Evolutionary conservation across 768 basidiomycete genomes (phyloP).

Genomic region (Amanita brunnescens): DNA sequence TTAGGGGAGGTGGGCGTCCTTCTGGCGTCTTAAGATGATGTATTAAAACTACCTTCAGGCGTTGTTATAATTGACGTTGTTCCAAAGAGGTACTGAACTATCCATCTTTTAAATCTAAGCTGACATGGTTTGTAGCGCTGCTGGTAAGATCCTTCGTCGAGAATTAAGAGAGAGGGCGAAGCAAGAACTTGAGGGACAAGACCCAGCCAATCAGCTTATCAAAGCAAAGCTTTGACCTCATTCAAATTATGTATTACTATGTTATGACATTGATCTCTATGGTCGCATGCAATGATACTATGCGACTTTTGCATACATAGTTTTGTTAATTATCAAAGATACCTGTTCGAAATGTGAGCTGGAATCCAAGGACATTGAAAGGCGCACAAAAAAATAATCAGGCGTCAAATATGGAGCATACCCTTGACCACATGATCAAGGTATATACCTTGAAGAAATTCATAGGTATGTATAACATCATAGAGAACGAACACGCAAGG

Average conservation of each 20-base stretch:
- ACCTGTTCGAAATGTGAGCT: not conserved
- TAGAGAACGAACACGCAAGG: conserved; percentile 16
- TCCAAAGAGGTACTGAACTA: conserved; percentile 52
- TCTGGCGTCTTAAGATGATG: not conserved
- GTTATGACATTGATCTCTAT: not conserved
- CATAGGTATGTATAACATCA: conserved; percentile 59
- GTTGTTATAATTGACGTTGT: conserved; percentile 53
- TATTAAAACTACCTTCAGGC: conserved; percentile 35
- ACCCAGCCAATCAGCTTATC: conserved; percentile 24
- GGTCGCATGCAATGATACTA: not conserved
- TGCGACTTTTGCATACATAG: not conserved
- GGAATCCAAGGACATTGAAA: not conserved
- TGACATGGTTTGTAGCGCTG: conserved; percentile 39
- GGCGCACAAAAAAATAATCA: conserved; percentile 21
- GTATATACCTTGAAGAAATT: conserved; percentile 95
- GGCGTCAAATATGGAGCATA: conserved; percentile 74
- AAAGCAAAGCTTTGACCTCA: conserved; percentile 30
- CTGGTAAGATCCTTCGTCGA: conserved; percentile 82
- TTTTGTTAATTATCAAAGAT: not conserved
- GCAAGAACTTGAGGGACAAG: conserved; percentile 37
- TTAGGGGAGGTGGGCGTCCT: conserved; percentile 53
- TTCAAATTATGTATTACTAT: no score
- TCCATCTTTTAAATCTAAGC: not conserved
- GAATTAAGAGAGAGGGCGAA: conserved; percentile 65
- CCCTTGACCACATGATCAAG: conserved; percentile 34